phyloP scores from a whole-genome alignment of 352 stramenopile species.

The Globisporangium recalcitrans region DNA sequence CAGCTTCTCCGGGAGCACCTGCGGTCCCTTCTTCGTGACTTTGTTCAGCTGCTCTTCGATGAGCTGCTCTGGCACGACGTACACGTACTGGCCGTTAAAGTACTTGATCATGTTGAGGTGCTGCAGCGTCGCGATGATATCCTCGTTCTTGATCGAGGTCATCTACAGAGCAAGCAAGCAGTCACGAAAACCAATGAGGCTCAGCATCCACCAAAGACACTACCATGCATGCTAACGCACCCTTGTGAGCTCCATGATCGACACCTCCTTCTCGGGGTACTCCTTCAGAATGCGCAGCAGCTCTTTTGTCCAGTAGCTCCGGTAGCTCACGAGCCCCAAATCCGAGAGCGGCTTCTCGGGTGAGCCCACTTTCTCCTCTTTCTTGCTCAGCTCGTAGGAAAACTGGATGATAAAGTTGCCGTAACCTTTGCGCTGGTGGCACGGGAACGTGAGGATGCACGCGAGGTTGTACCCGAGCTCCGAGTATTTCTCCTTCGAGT shows the following conservation, averaged over 20 bases:
- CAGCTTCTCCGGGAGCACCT: slow-evolving; percentile 69
- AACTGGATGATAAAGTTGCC: slow-evolving; percentile 99
- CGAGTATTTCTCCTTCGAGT: slow-evolving; percentile 99
- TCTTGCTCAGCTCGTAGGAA: slow-evolving; percentile 98
- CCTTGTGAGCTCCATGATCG: slow-evolving; percentile 95
- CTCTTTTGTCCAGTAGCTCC: slow-evolving; percentile 98
- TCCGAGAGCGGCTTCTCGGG: slow-evolving; percentile 99
- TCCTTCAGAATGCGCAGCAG: slow-evolving; percentile 90
- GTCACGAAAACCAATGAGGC: neutral
- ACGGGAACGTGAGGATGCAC: slow-evolving; percentile 99
- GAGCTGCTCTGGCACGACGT: slow-evolving; percentile 91
- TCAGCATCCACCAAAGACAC: slow-evolving; percentile 1
- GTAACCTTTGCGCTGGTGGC: slow-evolving; percentile 98
- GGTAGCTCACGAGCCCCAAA: slow-evolving; percentile 98
- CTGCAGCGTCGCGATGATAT: slow-evolving; percentile 98
- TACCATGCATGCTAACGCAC: slow-evolving; percentile 40
- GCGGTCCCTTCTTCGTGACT: slow-evolving; percentile 69
- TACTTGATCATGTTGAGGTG: slow-evolving; percentile 98
- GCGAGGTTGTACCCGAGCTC: slow-evolving; percentile 98
- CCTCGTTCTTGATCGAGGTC: slow-evolving; percentile 94
- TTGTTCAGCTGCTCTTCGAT: slow-evolving; percentile 84
- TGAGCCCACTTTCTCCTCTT: slow-evolving; percentile 95
- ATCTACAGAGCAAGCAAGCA: slow-evolving; percentile 22
- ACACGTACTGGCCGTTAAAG: slow-evolving; percentile 98
- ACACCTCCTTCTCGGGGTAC: slow-evolving; percentile 76